Evolutionary conservation across 2,329 filamentous ascomycete species (phyloP).

Genomic region (Huntiella decipiens): DNA sequence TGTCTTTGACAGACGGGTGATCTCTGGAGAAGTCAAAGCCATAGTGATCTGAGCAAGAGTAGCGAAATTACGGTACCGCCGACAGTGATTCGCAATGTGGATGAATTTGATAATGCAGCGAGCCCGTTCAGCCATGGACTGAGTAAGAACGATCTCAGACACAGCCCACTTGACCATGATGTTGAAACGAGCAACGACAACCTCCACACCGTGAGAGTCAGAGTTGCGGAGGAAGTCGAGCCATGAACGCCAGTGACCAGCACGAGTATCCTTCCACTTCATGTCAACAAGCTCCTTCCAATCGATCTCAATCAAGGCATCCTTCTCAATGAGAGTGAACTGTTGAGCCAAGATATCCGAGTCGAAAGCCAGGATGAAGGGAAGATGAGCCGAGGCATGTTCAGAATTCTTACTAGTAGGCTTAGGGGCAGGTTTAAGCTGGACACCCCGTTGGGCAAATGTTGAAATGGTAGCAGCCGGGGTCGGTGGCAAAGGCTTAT

Average conservation of each 20-base stretch:
- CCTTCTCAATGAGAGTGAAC: constrained; percentile 71
- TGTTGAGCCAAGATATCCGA: constrained; percentile 64
- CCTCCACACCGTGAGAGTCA: constrained; percentile 57
- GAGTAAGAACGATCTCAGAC: constrained; percentile 60
- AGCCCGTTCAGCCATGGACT: constrained; percentile 51
- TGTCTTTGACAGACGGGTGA: constrained; percentile 47
- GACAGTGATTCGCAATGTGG: constrained; percentile 60
- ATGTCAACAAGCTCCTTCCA: constrained; percentile 77
- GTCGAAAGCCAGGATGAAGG: constrained; percentile 66
- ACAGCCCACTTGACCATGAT: constrained; percentile 76
- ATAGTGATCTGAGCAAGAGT: constrained; percentile 68
- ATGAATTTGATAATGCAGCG: constrained; percentile 64
- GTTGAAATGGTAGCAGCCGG: constrained; percentile 30
- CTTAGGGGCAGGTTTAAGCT: constrained; percentile 3
- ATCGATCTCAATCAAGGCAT: constrained; percentile 68
- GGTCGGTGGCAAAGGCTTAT: constrained; percentile 29
- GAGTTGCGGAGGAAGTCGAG: constrained; percentile 59
- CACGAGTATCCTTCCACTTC: constrained; percentile 54
- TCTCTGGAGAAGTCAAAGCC: constrained; percentile 54
- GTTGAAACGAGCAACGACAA: constrained; percentile 73
- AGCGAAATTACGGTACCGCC: constrained; percentile 62
- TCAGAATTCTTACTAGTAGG: constrained; percentile 19
- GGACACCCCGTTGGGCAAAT: background rate
- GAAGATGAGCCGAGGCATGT: constrained; percentile 39
- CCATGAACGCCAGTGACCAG: constrained; percentile 53